These are phyloP conservation scores for Cladophialophora chaetospira DNA, from an alignment of 2,329 filamentous ascomycete genomes.

Conservation along the genomic window DNA sequence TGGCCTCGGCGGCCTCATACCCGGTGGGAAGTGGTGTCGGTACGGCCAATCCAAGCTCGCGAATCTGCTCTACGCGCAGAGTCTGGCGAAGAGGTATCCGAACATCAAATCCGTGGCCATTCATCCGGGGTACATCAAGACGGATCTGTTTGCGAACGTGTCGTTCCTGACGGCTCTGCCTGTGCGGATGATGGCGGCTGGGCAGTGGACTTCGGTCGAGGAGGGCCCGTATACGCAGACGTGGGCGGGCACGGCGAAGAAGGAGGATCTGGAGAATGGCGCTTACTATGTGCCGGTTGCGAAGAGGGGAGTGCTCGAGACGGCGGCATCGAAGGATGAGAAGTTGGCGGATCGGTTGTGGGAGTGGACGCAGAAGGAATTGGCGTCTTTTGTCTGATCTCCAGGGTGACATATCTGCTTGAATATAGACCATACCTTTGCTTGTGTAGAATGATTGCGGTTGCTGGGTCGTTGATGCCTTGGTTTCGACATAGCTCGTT, in stretches of 20 bases:
- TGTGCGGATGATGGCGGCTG: constrained; percentile 6
- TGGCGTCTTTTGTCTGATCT: constrained; percentile 10
- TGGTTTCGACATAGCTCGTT: neutral
- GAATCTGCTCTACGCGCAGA: constrained; percentile 50
- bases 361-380: constrained; percentile 48
- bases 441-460: neutral
- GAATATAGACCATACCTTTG: no score
- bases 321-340: constrained; percentile 37
- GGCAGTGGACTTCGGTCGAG: constrained; percentile 34
- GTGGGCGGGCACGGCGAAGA: constrained; percentile 43
- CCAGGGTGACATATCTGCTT: neutral
- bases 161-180: constrained; percentile 32
- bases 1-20: constrained; percentile 3
- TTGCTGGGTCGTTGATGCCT: neutral
- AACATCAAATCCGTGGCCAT: constrained; percentile 47
- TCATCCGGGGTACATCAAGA: constrained; percentile 55
- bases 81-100: constrained; percentile 49
- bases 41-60: constrained; percentile 56
- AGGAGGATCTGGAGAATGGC: constrained; percentile 39
- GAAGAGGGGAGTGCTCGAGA: constrained; percentile 35
- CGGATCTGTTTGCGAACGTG: constrained; percentile 54
- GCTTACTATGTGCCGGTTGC: constrained; percentile 48
- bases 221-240: constrained; percentile 46
- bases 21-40: constrained; percentile 32
- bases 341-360: constrained; percentile 42